Evolutionary conservation across 768 basidiomycete species (phyloP).

Genomic region (Gymnopilus dilepis): DNA sequence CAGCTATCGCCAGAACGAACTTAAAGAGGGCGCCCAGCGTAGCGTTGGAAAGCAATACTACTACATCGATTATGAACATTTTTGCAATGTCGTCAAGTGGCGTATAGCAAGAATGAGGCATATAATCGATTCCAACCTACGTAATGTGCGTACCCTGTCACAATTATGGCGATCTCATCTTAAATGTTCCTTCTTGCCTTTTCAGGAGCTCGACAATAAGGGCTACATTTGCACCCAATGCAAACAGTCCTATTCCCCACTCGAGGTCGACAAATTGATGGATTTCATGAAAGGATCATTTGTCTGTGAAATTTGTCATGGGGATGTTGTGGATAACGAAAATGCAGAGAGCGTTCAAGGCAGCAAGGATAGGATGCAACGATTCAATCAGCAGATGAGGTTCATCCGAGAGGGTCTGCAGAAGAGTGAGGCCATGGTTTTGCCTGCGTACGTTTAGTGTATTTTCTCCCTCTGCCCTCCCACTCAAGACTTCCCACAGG

Average conservation of each 20-base stretch:
- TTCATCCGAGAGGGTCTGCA: slow-evolving; percentile 87
- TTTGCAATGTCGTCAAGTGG: slow-evolving; percentile 99
- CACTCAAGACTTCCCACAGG: slow-evolving; percentile 40
- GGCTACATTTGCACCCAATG: slow-evolving; percentile 97
- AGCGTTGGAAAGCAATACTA: slow-evolving; percentile 92
- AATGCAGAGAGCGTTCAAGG: slow-evolving; percentile 84
- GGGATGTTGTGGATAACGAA: slow-evolving; percentile 91
- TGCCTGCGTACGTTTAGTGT: slow-evolving; percentile 71
- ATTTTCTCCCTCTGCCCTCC: neutral
- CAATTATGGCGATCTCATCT: neutral
- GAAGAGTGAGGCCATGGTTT: slow-evolving; percentile 84
- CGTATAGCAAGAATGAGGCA: slow-evolving; percentile 91
- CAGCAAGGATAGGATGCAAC: slow-evolving; percentile 93
- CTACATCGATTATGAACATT: slow-evolving; percentile 94
- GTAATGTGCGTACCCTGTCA: slow-evolving; percentile 65
- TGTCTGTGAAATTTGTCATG: slow-evolving; percentile 86
- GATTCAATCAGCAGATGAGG: slow-evolving; percentile 91
- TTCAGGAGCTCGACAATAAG: slow-evolving; percentile 94
- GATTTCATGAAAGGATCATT: slow-evolving; percentile 70
- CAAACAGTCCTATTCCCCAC: slow-evolving; percentile 78
- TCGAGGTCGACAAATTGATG: slow-evolving; percentile 87
- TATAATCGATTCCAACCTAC: slow-evolving; percentile 86
- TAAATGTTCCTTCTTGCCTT: neutral
- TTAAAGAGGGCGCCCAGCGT: slow-evolving; percentile 88
- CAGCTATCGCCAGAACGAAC: slow-evolving; percentile 90